phyloP scores from a whole-genome alignment of 129 eudicot genomes.

The Dittrichia graveolens region DNA sequence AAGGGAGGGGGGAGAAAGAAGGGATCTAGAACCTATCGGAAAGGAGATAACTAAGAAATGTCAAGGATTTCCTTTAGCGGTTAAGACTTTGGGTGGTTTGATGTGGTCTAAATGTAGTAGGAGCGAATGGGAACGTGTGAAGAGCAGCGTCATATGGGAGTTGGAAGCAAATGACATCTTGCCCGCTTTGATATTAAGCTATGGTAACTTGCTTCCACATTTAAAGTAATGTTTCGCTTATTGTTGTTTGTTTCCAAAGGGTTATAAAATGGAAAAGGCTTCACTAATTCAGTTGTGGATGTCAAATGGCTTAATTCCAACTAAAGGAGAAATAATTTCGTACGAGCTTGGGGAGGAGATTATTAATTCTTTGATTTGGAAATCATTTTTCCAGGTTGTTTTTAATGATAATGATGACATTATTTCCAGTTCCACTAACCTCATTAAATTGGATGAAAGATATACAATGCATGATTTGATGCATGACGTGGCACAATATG shows the following conservation, averaged over 20 bases:
- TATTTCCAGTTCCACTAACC: too few relatives aligned
- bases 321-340: not conserved
- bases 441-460: too few relatives aligned
- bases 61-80: constrained; percentile 42
- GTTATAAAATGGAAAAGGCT: constrained; percentile 9
- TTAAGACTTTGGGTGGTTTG: constrained; percentile 35
- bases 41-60: constrained; percentile 39
- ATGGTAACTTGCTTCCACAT: constrained; percentile 39
- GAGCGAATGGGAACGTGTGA: constrained; percentile 20
- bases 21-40: constrained; percentile 34
- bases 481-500: constrained; percentile 29
- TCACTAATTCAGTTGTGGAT: constrained; percentile 36
- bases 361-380: constrained; percentile 25
- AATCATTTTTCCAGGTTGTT: constrained; percentile 31
- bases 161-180: constrained; percentile 33
- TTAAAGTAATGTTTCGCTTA: not conserved
- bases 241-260: constrained; percentile 48
- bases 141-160: constrained; percentile 29
- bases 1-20: not conserved
- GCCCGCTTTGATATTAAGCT: constrained; percentile 44
- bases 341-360: constrained; percentile 38
- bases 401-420: too few relatives aligned
- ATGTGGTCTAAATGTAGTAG: not conserved
- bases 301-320: constrained; percentile 25
- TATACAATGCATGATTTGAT: constrained; percentile 47